Evolutionary conservation across 495 filamentous ascomycete genomes (phyloP).

Genomic region (Tuber magnatum): DNA sequence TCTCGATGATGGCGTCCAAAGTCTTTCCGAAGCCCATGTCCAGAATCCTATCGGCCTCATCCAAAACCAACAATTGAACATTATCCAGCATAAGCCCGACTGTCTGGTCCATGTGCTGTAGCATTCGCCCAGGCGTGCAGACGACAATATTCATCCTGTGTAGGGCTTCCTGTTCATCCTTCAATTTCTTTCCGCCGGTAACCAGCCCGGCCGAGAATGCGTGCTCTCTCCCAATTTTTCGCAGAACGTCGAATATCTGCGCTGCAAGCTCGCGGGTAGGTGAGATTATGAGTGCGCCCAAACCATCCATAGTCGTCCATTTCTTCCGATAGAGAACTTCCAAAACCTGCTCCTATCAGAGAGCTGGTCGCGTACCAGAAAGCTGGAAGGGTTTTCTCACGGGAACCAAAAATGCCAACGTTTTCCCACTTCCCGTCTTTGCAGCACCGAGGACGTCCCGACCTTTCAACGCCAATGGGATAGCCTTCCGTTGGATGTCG

Average conservation of each 20-base stretch:
- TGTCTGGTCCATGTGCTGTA: constrained; percentile 95
- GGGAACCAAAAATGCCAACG: constrained; percentile 83
- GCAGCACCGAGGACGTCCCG: constrained; percentile 88
- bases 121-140: constrained; percentile 87
- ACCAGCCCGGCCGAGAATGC: constrained; percentile 87
- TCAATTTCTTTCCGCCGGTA: constrained; percentile 86
- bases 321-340: constrained; percentile 87
- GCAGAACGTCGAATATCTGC: constrained; percentile 92
- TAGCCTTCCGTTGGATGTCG: constrained; percentile 80
- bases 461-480: constrained; percentile 78
- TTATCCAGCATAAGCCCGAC: constrained; percentile 83
- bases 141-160: constrained; percentile 96
- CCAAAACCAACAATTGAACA: constrained; percentile 84
- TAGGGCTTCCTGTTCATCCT: constrained; percentile 79
- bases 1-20: constrained; percentile 88
- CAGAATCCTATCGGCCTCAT: constrained; percentile 94
- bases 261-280: constrained; percentile 92
- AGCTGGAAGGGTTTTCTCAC: constrained; percentile 44
- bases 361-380: neutral
- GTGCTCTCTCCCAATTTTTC: constrained; percentile 84
- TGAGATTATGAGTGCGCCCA: constrained; percentile 87
- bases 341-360: constrained; percentile 43
- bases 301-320: constrained; percentile 85
- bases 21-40: constrained; percentile 94
- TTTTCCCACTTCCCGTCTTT: constrained; percentile 96